Evolutionary conservation across 148 eudicot species (phyloP), one percentile per base, ranked within the genome.

Genomic region (Vaccinium myrtillus): DNA sequence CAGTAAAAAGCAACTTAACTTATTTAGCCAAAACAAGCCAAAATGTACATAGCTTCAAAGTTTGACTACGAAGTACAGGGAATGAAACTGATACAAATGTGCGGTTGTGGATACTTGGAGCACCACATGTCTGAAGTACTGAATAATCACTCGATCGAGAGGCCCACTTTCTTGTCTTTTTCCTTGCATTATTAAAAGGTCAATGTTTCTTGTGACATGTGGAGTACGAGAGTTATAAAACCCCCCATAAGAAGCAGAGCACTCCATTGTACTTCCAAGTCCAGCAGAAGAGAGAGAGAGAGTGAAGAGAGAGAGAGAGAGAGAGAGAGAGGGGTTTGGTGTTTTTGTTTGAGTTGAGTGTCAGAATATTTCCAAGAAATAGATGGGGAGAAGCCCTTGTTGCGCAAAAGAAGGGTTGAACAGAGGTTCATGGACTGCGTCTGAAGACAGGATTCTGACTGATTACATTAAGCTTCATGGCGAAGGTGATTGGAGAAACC

Each of bases 401-500:
- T 69, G 74, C 74, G 39, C 39, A 69, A 69, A 69, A 18, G 74
- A 69, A 27, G 74, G 74, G 74, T 13, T 69, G 74, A 69, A 69
- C 74, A 69, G 74, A 27, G 74, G 74, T 27, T 36, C 74, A 78
- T 78, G 81, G 81, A 78, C 81, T 5, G 81, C 21, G 0, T 13
- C 61, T 7, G 59, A 78, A 23, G 61, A 78, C 61, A 51, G 53
- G 25, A 78, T 78, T 78, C 81, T 78, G 2, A 78, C 6, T 14
- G 61, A 78, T 30, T 78, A 78, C 61, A 25, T 78, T 25, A 78
- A 78, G 61, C 16, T 78, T 36, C 81, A 27, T 51, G 81, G 81
- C 8, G 61, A 78, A 51, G 81, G 59, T 19, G 25, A 61, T 1
- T 78, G 81, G 81, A 25, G 81, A 78, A 53, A 78, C 58, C 58